Conservation (phyloP, 139 green algal genomes). For the Micractinium conductrix region DNA sequence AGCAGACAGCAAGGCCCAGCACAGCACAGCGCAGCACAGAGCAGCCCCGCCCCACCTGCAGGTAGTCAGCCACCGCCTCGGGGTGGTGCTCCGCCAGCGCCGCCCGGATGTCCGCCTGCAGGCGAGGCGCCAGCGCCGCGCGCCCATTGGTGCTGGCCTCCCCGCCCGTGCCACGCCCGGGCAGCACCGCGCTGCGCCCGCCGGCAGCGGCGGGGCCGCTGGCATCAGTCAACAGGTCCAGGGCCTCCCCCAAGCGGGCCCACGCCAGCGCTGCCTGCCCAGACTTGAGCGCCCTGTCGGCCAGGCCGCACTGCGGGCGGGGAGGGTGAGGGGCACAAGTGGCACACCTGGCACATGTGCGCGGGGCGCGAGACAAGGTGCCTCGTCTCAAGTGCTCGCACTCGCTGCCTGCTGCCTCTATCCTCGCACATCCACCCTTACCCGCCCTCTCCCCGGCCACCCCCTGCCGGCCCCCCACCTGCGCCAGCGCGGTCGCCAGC, state of each 20-base stretch:
- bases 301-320: conserved; percentile 50
- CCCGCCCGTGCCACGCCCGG: not conserved
- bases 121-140: conserved; percentile 47
- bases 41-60: conserved; percentile 28
- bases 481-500: conserved; percentile 65
- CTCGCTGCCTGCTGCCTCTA: too few relatives aligned
- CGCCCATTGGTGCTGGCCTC: not conserved
- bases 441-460: too few relatives aligned
- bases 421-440: too few relatives aligned
- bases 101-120: conserved; percentile 57
- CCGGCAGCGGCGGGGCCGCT: conserved; percentile 8
- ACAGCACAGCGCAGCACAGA: too few relatives aligned
- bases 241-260: conserved; percentile 65
- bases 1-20: not conserved
- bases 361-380: too few relatives aligned
- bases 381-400: too few relatives aligned
- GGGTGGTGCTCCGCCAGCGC: conserved; percentile 57
- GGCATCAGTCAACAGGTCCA: conserved; percentile 51
- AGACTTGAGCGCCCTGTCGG: conserved; percentile 40
- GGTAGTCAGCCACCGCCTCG: conserved; percentile 54
- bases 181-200: not conserved
- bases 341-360: too few relatives aligned
- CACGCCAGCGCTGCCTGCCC: conserved; percentile 36
- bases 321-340: too few relatives aligned
- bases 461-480: too few relatives aligned